phyloP scores from a whole-genome alignment of 2,329 filamentous ascomycete species.

The Dactylellina parvicollis region DNA sequence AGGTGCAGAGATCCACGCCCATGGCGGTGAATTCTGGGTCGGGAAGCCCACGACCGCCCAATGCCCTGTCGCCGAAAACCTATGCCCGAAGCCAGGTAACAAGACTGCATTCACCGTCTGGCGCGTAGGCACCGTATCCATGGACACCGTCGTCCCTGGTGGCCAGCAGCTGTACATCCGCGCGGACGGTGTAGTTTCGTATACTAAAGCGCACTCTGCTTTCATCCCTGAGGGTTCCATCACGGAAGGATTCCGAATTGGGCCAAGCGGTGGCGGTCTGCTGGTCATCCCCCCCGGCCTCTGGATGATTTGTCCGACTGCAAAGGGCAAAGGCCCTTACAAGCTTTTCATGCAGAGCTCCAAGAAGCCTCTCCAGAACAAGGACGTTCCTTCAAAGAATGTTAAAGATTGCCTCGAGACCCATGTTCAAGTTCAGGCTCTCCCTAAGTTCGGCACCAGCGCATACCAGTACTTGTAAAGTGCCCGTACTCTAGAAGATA shows the following conservation, averaged over 20 bases:
- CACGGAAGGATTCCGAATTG: not conserved
- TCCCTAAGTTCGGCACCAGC: not conserved
- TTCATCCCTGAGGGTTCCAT: not conserved
- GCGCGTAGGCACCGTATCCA: not conserved
- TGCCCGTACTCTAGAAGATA: no score
- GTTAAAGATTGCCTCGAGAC: not conserved
- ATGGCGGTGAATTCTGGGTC: not conserved
- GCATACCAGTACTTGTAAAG: not conserved
- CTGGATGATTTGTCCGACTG: not conserved
- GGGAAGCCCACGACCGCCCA: not conserved
- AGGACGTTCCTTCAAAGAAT: not conserved
- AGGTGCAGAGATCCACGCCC: not conserved
- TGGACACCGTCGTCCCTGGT: not conserved
- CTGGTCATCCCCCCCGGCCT: not conserved
- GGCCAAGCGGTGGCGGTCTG: not conserved
- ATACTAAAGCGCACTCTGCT: not conserved
- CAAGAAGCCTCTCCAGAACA: not conserved
- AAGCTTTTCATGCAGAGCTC: not conserved
- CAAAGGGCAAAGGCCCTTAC: slow-evolving; percentile 1
- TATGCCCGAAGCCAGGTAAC: not conserved
- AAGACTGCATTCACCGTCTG: not conserved
- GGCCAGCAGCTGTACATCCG: not conserved
- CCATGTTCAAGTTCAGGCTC: not conserved
- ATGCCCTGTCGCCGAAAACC: not conserved
- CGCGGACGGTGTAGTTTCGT: not conserved